Evolutionary conservation across 192 early-diverging fungal species (phyloP), one percentile per base, ranked within the genome.

Genomic region (Rhizoclosmatium globosum): DNA sequence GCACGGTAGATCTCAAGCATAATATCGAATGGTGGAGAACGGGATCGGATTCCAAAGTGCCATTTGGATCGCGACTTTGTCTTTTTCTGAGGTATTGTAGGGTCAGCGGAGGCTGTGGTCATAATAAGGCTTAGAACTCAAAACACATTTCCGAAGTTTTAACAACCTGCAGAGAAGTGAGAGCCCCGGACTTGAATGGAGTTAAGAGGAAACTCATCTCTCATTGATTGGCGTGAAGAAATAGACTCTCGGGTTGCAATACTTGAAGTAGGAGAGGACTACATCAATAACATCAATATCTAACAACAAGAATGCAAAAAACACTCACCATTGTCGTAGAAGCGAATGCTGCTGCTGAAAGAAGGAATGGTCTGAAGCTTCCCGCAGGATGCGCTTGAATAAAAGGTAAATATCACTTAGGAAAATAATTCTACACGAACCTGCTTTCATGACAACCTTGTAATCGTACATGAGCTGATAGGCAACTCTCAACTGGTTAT

Each of bases 31-130:
- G 98, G 96, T 39, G 94, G 93, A 76, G 92, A 94, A 70, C 93
- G 89, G 31, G 94, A 95, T 64, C 98, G 91, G 76, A 99, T 99
- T 23, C 98, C 98, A 89, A 98, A 98, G 85, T 99, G 97, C 98
- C 98, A 99, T 82, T 93, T 94, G 3, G 94, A 92, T 60, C 94
- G 85, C 3, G 87, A 84, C 85, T 90, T 64, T 48, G 68, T 53
- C 47, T 86, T 74, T 74, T 82, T 58, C 42, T 21, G 44, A 47
- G 68, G 44, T n/a, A 68, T 42, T 21, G 21, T 43, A 39, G 43
- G 65, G 65, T 68, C 76, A 70, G 80, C 79, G 46, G 15, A 11
- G 56, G 66, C 17, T 77, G 21, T 9, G 64, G 45, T 68, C 21
- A 17, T 58, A 39, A 17, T 2, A 41, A 21, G 62, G 31, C 31